Evolutionary conservation across 139 green algal species (phyloP), one percentile per base, ranked within the genome.

Genomic region (Zygnema cylindricum): DNA sequence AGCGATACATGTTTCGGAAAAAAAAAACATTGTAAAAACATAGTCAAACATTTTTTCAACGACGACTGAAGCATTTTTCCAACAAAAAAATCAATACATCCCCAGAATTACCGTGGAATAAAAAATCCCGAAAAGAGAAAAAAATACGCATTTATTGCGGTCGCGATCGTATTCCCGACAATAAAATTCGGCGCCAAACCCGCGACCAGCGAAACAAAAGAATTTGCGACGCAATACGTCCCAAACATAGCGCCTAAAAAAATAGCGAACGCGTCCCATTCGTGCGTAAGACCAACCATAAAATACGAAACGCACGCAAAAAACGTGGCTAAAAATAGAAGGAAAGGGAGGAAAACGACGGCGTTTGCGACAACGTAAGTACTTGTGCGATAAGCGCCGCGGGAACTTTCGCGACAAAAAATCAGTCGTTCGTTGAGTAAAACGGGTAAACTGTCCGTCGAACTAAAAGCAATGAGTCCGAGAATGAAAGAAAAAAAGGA

Each of bases 121-220:
- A 91, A 91, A 78, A 91, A 91, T 69, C 86, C 86, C 49, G 30
- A 90, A 54, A 91, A 91, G 86, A 92, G 88, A 71, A 92, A 92
- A 36, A 92, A 89, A 87, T 83, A 92, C 38, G 55, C 88, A 1
- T 40, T 92, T 39, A 81, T 55, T 40, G 88, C 79, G 7, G 81
- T 86, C 54, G 92, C 88, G 36, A 93, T 33, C 22, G 88, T 92
- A 42, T 92, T 92, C 21, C 88, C 88, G 36, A 71, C 73, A 69
- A 92, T 91, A 87, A 91, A 92, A 1, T 92, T 92, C 33, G 88
- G 88, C 25, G 92, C 88, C 35, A 92, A n/a, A 7, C 86, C 43
- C 2, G 42, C 71, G 30, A 91, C 85, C 69, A 86, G 85, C 33
- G 78, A 32, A 23, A 92, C 88, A 32, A 93, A 92, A 54, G 86